phyloP scores from a whole-genome alignment of 1,139 yeast genomes.

The Sugiyamaella neomexicana region DNA sequence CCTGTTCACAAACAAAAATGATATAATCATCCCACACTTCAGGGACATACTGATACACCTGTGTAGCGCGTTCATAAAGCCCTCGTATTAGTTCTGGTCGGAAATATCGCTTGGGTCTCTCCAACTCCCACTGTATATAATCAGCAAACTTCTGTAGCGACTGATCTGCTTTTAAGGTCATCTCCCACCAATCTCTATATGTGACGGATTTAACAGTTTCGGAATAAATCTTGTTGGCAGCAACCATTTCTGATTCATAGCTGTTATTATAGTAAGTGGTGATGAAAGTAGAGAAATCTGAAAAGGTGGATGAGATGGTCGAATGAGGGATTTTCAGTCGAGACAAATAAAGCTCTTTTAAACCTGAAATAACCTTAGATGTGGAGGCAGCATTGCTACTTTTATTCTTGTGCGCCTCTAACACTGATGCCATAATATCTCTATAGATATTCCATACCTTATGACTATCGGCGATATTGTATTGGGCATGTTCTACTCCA shows the following conservation, averaged over 20 bases:
- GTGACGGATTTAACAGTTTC: slow-evolving; percentile 37
- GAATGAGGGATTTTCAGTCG: slow-evolving; percentile 49
- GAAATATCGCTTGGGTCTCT: slow-evolving; percentile 21
- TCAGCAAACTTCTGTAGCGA: slow-evolving; percentile 32
- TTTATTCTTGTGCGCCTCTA: slow-evolving; percentile 3
- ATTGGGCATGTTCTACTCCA: slow-evolving; percentile 37
- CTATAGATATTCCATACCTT: slow-evolving; percentile 43
- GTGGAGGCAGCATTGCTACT: not conserved
- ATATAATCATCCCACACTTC: slow-evolving; percentile 39
- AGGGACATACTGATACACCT: slow-evolving; percentile 24
- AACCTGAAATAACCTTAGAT: slow-evolving; percentile 7
- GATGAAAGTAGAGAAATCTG: slow-evolving; percentile 48
- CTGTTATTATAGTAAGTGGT: slow-evolving; percentile 36
- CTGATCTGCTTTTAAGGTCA: slow-evolving; percentile 22
- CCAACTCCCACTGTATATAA: slow-evolving; percentile 37
- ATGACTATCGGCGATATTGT: slow-evolving; percentile 44
- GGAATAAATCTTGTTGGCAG: slow-evolving; percentile 44
- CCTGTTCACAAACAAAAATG: slow-evolving; percentile 26
- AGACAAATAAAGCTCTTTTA: slow-evolving; percentile 40
- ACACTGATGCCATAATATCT: slow-evolving; percentile 17
- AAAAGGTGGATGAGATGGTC: slow-evolving; percentile 46
- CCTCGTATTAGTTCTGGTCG: slow-evolving; percentile 24
- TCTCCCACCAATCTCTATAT: slow-evolving; percentile 32
- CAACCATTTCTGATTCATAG: slow-evolving; percentile 46
- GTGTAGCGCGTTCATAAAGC: slow-evolving; percentile 33